Percentiles rank a stretch among this genome's conserved stretches.
Evolutionary conservation across 805 yeast species (phyloP).

Genomic region (Yueomyces sp.): DNA sequence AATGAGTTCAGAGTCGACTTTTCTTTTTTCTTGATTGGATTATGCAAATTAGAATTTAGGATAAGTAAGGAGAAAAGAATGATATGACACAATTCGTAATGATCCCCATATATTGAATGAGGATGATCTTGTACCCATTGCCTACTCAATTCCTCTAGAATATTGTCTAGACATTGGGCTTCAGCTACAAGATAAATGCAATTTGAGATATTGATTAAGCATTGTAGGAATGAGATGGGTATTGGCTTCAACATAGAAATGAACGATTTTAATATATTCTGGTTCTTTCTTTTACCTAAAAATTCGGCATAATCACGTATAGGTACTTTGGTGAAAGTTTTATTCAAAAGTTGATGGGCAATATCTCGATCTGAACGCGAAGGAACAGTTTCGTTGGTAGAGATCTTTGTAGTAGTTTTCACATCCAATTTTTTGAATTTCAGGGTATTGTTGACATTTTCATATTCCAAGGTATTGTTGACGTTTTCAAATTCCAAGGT

Average conservation of each 20-base stretch:
- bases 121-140: conserved; percentile 44
- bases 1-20: conserved; percentile 17
- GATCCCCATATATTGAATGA: conserved; percentile 28
- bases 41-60: conserved; percentile 67
- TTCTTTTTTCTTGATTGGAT: conserved; percentile 20
- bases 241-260: conserved; percentile 30
- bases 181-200: conserved; percentile 69
- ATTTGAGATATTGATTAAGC: conserved; percentile 49
- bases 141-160: conserved; percentile 52
- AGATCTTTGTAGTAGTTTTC: no score
- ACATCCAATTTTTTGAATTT: no score
- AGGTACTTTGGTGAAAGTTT: conserved; percentile 5
- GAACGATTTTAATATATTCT: conserved; percentile 23
- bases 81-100: conserved; percentile 51
- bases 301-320: conserved; percentile 33
- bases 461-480: no score
- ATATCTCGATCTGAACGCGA: neutral
- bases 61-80: conserved; percentile 59
- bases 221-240: conserved; percentile 37
- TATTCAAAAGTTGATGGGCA: neutral
- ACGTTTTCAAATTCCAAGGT: no score
- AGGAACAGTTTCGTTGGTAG: neutral
- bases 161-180: conserved; percentile 66
- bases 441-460: no score
- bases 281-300: conserved; percentile 24